Evolutionary conservation across 23 red algal species (phyloP), one percentile per base, ranked within the genome.

Genomic region (Chondrus crispus): DNA sequence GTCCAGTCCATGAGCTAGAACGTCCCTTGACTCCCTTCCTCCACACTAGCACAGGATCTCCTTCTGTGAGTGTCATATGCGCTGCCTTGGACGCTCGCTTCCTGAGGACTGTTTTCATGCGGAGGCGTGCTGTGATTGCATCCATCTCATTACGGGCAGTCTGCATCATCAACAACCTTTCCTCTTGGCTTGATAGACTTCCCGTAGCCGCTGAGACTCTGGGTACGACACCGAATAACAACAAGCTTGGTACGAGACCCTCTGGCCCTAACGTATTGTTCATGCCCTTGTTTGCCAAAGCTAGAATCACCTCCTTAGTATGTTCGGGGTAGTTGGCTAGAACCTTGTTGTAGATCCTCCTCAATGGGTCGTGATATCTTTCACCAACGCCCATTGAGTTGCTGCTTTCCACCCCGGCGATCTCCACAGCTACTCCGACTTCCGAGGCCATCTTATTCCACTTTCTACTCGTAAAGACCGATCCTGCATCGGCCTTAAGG

Each of bases 131-230:
- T 18, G 37, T 43, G 41, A 93, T 83, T 6, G 43, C 69, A 63
- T 79, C 42, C 72, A 91, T 91, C 72, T 91, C 62, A 49, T 51
- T 78, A 24, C 74, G 71, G n/a, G 84, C 66, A 2, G 33, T 70
- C 5, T 69, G 22, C 35, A 91, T 6, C 3, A 74, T 74, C 81
- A 44, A 6, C 74, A 68, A 57, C 2, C 72, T 71, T 5, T 91
- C 72, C 19, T 66, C 63, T 46, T 81, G 75, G 40, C 29, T 32
- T 33, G 37, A 44, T 9, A 62, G 72, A 29, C 51, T 9, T 19
- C 3, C 45, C 39, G 10, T 33, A 13, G 28, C 36, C n/a, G 6
- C 7, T 18, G 72, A 51, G 29, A 91, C 51, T 26, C 74, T 32
- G 32, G 46, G 74, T 10, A 82, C 26, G 29, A 62, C 46, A 11